A percentile compares a stretch with the other conserved stretches of the same genome.
These are phyloP conservation scores for Besnoitia besnoiti DNA, from an alignment of 169 alveolate genomes.

Conservation along the genomic window DNA sequence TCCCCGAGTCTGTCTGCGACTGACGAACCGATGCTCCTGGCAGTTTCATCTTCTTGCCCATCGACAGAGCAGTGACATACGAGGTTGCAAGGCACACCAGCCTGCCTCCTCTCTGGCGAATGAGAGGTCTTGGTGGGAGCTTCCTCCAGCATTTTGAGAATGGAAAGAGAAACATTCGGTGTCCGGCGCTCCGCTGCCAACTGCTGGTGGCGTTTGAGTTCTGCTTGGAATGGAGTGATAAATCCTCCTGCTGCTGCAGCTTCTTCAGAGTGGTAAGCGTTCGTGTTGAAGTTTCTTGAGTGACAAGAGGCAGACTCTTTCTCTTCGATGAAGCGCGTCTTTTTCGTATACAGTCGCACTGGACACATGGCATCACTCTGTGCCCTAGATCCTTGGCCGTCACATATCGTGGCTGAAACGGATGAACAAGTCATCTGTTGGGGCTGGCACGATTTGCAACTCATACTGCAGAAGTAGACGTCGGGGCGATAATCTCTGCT, in stretches of 20 bases:
- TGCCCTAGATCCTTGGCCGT: neutral
- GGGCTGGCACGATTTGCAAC: too few relatives aligned
- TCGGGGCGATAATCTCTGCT: too few relatives aligned
- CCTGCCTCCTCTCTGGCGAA: neutral
- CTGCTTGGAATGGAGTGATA: neutral
- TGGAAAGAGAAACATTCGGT: neutral
- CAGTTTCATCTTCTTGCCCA: too few relatives aligned
- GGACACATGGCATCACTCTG: neutral
- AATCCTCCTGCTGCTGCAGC: neutral
- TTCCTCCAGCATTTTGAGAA: neutral
- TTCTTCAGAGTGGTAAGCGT: neutral
- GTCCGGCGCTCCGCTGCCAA: neutral
- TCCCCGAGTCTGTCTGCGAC: too few relatives aligned
- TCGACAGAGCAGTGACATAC: too few relatives aligned
- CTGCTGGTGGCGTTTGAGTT: neutral
- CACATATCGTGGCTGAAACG: neutral
- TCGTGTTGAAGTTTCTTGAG: neutral
- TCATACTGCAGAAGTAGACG: too few relatives aligned
- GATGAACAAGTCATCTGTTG: neutral
- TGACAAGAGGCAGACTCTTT: neutral
- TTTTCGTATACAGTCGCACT: neutral
- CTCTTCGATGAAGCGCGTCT: neutral
- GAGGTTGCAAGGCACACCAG: too few relatives aligned
- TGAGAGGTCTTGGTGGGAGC: neutral
- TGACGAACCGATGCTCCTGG: too few relatives aligned